Evolutionary conservation across 192 early-diverging fungal genomes (phyloP).

Genomic region (Backusella australiensis): DNA sequence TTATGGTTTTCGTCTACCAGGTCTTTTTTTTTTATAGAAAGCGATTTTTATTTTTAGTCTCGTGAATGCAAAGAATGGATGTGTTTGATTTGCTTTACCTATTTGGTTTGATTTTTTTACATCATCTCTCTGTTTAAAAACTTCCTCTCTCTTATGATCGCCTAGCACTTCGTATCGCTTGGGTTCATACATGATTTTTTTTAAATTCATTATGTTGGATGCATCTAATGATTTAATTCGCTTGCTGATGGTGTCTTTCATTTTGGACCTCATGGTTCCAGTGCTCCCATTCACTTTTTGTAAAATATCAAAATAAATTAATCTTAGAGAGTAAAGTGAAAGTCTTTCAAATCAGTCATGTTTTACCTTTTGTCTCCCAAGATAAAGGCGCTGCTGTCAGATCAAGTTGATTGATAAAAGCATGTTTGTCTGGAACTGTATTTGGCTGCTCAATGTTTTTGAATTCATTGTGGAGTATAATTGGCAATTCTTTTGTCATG

Average conservation of each 20-base stretch:
- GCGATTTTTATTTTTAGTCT: neutral
- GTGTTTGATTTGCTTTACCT: neutral
- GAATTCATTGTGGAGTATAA: neutral
- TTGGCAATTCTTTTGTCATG: neutral
- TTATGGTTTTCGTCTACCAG: neutral
- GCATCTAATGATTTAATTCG: neutral
- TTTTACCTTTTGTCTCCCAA: neutral
- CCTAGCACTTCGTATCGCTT: neutral
- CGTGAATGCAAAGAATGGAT: too few species aligned
- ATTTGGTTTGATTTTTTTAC: neutral
- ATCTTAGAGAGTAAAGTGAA: neutral
- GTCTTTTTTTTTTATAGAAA: neutral
- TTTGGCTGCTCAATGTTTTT: neutral
- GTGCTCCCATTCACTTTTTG: neutral
- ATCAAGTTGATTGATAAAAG: neutral
- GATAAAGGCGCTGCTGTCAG: neutral
- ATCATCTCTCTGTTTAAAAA: neutral
- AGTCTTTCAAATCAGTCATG: neutral
- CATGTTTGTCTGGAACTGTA: neutral
- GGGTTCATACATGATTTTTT: neutral
- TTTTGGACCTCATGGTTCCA: neutral
- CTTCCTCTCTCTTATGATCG: neutral
- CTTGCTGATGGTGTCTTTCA: neutral
- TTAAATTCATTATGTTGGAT: neutral
- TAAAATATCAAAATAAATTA: neutral